Conservation (phyloP, 805 yeast genomes). For the Komagataella populi region DNA sequence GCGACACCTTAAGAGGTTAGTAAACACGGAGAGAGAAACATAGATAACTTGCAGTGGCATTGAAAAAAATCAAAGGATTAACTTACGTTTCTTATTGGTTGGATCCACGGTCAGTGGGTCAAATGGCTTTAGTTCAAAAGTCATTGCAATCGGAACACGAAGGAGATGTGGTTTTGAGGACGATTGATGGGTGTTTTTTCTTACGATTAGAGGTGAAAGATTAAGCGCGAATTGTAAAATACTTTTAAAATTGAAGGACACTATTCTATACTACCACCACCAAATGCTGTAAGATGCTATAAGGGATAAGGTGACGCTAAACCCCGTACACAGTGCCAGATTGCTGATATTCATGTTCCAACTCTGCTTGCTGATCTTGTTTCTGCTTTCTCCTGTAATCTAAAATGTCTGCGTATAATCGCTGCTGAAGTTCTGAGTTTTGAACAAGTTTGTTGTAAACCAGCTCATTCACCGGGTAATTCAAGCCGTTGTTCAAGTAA, state of each 20-base stretch:
- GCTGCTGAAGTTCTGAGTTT: slow-evolving; percentile 30
- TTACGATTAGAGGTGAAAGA: not conserved
- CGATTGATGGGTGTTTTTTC: not conserved
- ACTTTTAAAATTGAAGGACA: not conserved
- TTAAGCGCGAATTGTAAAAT: not conserved
- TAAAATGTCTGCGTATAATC: slow-evolving; percentile 27
- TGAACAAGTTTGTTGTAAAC: slow-evolving; percentile 24
- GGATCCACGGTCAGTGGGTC: slow-evolving; percentile 47
- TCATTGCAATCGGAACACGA: slow-evolving; percentile 15
- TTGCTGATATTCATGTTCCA: slow-evolving; percentile 1
- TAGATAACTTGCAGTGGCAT: not conserved
- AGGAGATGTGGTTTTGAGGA: not conserved
- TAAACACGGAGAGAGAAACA: not conserved
- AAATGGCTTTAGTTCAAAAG: slow-evolving; percentile 43
- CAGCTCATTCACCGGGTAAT: slow-evolving; percentile 31
- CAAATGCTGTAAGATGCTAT: not conserved
- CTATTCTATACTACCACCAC: not conserved
- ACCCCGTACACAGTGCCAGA: slow-evolving; percentile 1
- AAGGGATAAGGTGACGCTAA: not conserved
- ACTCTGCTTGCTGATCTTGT: slow-evolving; percentile 8
- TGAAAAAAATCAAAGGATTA: not conserved
- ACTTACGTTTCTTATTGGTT: slow-evolving; percentile 33
- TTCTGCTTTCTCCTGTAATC: slow-evolving; percentile 12
- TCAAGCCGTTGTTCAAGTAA: slow-evolving; percentile 30
- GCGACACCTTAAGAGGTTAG: slow-evolving; percentile 39